Percentiles rank a stretch among this genome's conserved stretches.
Conservation (phyloP, 345 rosid genomes). For the Pistacia vera region DNA sequence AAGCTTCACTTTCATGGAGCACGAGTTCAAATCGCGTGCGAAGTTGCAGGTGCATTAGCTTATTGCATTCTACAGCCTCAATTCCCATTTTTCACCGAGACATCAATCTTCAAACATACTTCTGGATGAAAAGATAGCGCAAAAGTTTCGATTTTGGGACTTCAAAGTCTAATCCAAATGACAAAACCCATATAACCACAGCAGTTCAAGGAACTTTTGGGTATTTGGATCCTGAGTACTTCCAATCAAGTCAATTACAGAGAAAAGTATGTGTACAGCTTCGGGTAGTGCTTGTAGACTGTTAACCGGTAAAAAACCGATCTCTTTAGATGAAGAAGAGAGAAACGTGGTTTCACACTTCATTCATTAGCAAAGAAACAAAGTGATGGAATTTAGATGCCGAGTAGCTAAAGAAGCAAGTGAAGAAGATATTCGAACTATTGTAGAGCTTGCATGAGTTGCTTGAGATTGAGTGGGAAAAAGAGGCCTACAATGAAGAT, state of each 20-base stretch:
- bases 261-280: slow-evolving; percentile 26
- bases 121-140: slow-evolving; percentile 22
- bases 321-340: slow-evolving; percentile 14
- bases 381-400: not conserved
- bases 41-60: slow-evolving; percentile 33
- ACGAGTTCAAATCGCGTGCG: slow-evolving; percentile 33
- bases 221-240: slow-evolving; percentile 29
- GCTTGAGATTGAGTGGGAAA: slow-evolving; percentile 5
- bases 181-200: slow-evolving; percentile 25
- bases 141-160: slow-evolving; percentile 25
- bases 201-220: slow-evolving; percentile 25
- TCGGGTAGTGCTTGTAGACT: slow-evolving; percentile 21
- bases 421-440: not conserved
- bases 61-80: slow-evolving; percentile 36
- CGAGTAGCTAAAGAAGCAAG: slow-evolving; percentile 1
- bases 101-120: slow-evolving; percentile 37
- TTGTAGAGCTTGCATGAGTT: not conserved
- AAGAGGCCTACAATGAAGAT: slow-evolving; percentile 11
- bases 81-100: slow-evolving; percentile 37
- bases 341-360: not conserved
- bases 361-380: not conserved
- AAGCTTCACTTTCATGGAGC: slow-evolving; percentile 21
- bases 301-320: slow-evolving; percentile 17
- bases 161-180: slow-evolving; percentile 14
- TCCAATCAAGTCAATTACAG: slow-evolving; percentile 24